A percentile compares a stretch with the other conserved stretches of the same genome.
Conservation (phyloP, 352 stramenopile genomes). For the Elongisporangium prolatum region DNA sequence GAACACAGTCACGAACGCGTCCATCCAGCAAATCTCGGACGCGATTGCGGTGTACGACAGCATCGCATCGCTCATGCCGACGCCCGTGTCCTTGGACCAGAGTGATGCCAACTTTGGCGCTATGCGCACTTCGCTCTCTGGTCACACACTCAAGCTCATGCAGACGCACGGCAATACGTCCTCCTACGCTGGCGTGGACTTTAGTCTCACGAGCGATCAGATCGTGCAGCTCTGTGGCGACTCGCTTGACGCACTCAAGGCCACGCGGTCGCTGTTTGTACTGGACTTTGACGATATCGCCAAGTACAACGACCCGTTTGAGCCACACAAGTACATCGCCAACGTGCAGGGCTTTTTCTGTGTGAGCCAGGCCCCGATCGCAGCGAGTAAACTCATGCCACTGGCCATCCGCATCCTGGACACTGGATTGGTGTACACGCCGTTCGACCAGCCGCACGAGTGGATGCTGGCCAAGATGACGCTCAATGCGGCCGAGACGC, state of each 20-base stretch:
- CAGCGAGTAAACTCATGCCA: constrained; percentile 11
- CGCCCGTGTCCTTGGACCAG: constrained; percentile 20
- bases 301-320: constrained; percentile 16
- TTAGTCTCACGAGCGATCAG: constrained; percentile 10
- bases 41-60: constrained; percentile 7
- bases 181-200: constrained; percentile 4
- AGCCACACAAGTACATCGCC: constrained; percentile 19
- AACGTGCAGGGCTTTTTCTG: constrained; percentile 35
- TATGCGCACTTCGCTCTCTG: constrained; percentile 21
- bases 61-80: constrained; percentile 14
- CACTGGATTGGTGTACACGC: constrained; percentile 22
- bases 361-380: constrained; percentile 8
- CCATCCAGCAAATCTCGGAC: not conserved
- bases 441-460: constrained; percentile 17
- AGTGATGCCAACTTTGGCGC: constrained; percentile 30
- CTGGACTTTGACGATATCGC: constrained; percentile 18
- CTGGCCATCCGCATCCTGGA: constrained; percentile 27
- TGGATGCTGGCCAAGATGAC: constrained; percentile 39
- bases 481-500: constrained; percentile 24
- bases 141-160: constrained; percentile 21
- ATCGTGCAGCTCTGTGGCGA: constrained; percentile 13
- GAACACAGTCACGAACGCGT: not conserved
- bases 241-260: constrained; percentile 10
- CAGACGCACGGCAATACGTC: not conserved
- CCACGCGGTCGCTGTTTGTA: constrained; percentile 19